Evolutionary conservation across 495 filamentous ascomycete genomes (phyloP), one percentile per base, ranked within the genome.

Genomic region (Ramalina intermedia): DNA sequence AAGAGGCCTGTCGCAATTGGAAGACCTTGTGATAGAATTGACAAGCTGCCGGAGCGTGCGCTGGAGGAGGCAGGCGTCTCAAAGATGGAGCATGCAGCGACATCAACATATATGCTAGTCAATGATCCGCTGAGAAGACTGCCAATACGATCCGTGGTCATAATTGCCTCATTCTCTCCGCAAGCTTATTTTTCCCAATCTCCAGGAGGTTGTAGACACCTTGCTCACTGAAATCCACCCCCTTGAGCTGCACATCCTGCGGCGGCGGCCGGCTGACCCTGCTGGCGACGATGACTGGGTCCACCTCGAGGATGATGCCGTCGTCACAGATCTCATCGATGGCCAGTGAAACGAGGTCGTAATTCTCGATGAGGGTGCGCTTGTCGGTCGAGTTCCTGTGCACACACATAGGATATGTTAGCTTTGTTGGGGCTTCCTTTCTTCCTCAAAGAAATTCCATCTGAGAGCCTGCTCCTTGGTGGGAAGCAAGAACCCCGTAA

Each of bases 291-390:
- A 94, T 78, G 24, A 89, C 85, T 0, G 91, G 88, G 63, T 99
- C 91, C 0, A 88, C 95, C 69, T 99, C 91, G 12, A 99, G 74
- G 54, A 96, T 88, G 54, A 99, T 88, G 27, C 91, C 91, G 55
- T 96, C 91, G 64, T 96, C 91, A 27, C 94, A 80, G 48, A 94
- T 86, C 65, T 99, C 91, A 65, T 99, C 91, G 48, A 96, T 84
- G 39, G 89, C 84, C 18, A 99, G 73, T 18, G 87, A 83, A 48
- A 94, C 84, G 8, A 81, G 75, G 60, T 96, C 91, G 70, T 96
- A 98, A 74, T 96, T 95, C 68, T 99, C 91, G 59, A 96, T 79
- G 52, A 96, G 85, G 9, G 90, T 96, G 52, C 91, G 85, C 72
- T 95, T 95, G 72, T 99, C 91, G 46, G 88, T 87, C 21, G 87